Evolutionary conservation across 768 basidiomycete species (phyloP).

Genomic region (Termitomyces sp.): DNA sequence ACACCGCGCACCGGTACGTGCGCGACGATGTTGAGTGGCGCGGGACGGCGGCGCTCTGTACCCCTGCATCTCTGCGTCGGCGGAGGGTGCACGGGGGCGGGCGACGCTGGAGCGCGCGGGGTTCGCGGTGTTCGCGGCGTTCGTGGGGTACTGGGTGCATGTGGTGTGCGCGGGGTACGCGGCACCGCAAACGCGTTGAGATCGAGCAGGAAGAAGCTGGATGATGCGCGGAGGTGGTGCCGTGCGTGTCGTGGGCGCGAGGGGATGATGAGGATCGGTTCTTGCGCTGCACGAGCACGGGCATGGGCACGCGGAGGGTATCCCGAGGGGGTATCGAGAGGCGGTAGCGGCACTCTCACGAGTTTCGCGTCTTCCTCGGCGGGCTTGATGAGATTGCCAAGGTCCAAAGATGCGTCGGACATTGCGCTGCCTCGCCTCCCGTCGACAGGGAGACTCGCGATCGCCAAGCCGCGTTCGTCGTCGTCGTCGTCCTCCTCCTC

Average conservation of each 20-base stretch:
- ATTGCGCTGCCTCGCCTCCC: slow-evolving; percentile 39
- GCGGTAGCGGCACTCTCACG: slow-evolving; percentile 11
- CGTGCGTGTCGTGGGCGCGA: slow-evolving; percentile 26
- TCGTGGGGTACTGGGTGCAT: background rate
- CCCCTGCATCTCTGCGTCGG: slow-evolving; percentile 8
- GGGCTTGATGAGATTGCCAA: slow-evolving; percentile 38
- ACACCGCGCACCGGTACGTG: slow-evolving; percentile 15
- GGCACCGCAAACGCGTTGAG: slow-evolving; percentile 28
- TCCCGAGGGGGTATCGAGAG: slow-evolving; percentile 12
- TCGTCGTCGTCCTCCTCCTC: slow-evolving; percentile 10
- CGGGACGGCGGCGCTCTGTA: slow-evolving; percentile 29
- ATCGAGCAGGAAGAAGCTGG: slow-evolving; percentile 32
- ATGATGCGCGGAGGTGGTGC: slow-evolving; percentile 30
- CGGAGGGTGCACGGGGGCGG: background rate
- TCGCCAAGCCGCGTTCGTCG: slow-evolving; percentile 10
- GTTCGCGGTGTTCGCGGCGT: background rate
- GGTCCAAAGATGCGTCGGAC: slow-evolving; percentile 46
- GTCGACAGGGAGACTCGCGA: slow-evolving; percentile 9
- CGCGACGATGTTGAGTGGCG: slow-evolving; percentile 30
- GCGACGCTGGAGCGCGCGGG: background rate
- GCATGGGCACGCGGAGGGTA: no score
- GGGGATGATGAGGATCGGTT: slow-evolving; percentile 31
- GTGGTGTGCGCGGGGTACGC: slow-evolving; percentile 11
- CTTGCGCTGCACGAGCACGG: background rate
- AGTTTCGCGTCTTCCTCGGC: slow-evolving; percentile 21